Base-by-base conservation (phyloP, 352 stramenopile genomes). In the Peronospora farinosa region DNA sequence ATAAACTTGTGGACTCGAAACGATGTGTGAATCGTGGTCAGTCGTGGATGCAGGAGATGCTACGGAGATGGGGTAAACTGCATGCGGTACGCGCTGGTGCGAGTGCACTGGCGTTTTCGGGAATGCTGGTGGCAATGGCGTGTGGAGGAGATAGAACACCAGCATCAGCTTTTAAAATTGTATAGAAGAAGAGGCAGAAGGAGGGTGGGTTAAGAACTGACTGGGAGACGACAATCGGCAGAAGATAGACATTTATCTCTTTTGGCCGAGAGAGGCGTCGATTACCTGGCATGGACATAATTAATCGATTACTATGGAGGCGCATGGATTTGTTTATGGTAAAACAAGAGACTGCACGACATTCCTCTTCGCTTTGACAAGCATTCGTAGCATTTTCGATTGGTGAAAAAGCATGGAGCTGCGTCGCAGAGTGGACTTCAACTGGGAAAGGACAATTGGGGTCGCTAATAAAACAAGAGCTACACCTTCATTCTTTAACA, bases 121-220 rank as follows among this genome's bases (percentile, higher is more conserved):
- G 63, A 8, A 85, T 90, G 76, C 27, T 90, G 23, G 52, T 82
- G 30, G 76, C 74, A 5, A 74, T 89, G 54, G 63, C 65, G 8
- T 81, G 65, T 35, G 63, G 56, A 15, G 57, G 62, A 13, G 67
- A 72, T 25, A 43, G 71, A 12, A 50, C 46, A 12, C 51, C 44
- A 2, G 37, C 47, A 11, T 46, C 38, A 19, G 23, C 28, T 9
- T 28, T 64, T 17, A 41, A 54, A 35, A 27, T 32, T 7, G 15
- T 53, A 51, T 49, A 33, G n/a, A 33, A 47, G 19, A 17, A 4
- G 46, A 11, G 31, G 5, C 40, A 36, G 7, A 16, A 37, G 11
- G 4, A 36, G 12, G 11, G 3, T 1, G 13, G 32, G 12, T 6
- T 12, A 37, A 11, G 13, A 11, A 37, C 5, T 37, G 32, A 37